These are phyloP conservation scores for Ogataea pignaliae DNA, from an alignment of 805 yeast genomes.

Conservation along the genomic window DNA sequence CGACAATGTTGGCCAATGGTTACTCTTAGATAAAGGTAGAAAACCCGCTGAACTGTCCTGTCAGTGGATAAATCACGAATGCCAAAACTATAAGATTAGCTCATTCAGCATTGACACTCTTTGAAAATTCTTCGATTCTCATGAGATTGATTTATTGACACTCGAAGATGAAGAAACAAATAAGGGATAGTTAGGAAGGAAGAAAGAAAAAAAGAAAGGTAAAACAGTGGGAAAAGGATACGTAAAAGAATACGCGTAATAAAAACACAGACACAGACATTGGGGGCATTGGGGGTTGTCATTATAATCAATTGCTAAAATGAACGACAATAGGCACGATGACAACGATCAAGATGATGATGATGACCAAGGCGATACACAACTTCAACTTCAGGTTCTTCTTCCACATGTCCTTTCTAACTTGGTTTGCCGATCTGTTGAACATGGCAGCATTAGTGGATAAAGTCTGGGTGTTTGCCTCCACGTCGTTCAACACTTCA, in stretches of 20 bases:
- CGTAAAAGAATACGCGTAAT: too few species aligned
- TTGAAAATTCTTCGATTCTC: too few species aligned
- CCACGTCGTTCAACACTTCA: slow-evolving; percentile 86
- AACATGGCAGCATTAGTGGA: slow-evolving; percentile 92
- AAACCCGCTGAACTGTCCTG: too few species aligned
- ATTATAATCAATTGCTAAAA: slow-evolving; percentile 38
- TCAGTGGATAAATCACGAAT: too few species aligned
- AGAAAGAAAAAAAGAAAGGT: neutral
- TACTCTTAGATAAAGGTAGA: too few species aligned
- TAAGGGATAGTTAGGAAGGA: neutral
- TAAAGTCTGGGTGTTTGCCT: slow-evolving; percentile 87
- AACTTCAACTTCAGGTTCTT: slow-evolving; percentile 95
- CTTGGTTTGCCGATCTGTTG: slow-evolving; percentile 94
- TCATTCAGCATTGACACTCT: too few species aligned
- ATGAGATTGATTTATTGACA: too few species aligned
- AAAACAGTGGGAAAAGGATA: neutral
- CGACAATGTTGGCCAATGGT: too few species aligned
- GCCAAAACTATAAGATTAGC: too few species aligned
- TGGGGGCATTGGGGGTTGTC: neutral
- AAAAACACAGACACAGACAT: neutral
- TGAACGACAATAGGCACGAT: slow-evolving; percentile 94
- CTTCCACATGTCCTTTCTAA: slow-evolving; percentile 99
- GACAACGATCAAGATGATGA: slow-evolving; percentile 76
- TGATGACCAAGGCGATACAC: slow-evolving; percentile 76
- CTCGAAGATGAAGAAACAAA: neutral